Base-by-base conservation (phyloP, 345 rosid species). In the Clausena lansium region DNA sequence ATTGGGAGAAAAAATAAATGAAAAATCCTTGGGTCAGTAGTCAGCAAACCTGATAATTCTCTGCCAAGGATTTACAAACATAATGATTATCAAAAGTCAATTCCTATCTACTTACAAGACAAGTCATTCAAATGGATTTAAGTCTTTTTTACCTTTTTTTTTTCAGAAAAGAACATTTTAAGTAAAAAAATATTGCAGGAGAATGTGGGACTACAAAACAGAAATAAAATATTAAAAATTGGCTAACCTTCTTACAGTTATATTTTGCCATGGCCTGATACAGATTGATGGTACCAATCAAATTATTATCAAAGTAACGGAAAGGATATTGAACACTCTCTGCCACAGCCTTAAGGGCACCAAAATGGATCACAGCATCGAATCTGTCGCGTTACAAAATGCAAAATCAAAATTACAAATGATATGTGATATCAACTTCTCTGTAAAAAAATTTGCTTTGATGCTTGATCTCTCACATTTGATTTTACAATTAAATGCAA, bases 291-390 rank as follows among this genome's bases (percentile, higher is more conserved):
- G 98, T 91, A 70, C 98, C 93, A 76, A 91, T 68, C 83, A 95
- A 74, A 84, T 91, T 91, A 72, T 91, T 89, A 65, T 93, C 97
- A 72, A 93, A 93, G 78, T 96, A 96, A 55, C 95, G 91, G 19
- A 89, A 91, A 73, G 98, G 99, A 69, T 89, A 78, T 11, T 66
- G 87, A 75, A 93, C 93, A 75, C 98, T 96, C 84, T 93, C 99
- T 11, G 93, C 92, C 45, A 95, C 98, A 41, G 98, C 98, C 85
- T 96, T 93, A 35, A 91, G 91, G 65, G 97, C 98, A 85, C 97
- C 99, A 82, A 93, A 93, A 77, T 96, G 99, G 70, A 96, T 92
- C 83, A 96, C 99, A 14, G 97, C 98, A 85, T 96, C 95, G 80
- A 87, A 93, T 80, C 98, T 93, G 84, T 77, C 57, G 36, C 76